Conservation (phyloP, 768 basidiomycete species). For the Dioszegia hungarica region DNA sequence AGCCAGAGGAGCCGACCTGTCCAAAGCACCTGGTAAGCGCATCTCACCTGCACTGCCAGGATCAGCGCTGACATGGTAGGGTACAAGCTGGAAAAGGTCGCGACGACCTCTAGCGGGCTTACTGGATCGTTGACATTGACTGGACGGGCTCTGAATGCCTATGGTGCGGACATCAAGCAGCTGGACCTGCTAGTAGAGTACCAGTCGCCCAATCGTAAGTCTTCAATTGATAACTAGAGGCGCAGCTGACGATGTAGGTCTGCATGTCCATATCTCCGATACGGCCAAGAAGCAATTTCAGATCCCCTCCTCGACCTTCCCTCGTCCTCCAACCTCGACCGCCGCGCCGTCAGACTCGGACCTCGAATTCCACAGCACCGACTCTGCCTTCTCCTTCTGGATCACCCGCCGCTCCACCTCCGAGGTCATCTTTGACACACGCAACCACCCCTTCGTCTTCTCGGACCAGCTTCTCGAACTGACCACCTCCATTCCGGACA, state of each 20-base stretch:
- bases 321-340: constrained; percentile 18
- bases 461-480: constrained; percentile 72
- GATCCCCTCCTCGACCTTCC: constrained; percentile 56
- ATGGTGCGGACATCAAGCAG: constrained; percentile 19
- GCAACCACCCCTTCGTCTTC: constrained; percentile 64
- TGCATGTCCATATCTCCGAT: constrained; percentile 50
- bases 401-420: constrained; percentile 63
- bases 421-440: constrained; percentile 63
- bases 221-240: not conserved
- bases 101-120: constrained; percentile 7
- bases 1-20: too few relatives aligned
- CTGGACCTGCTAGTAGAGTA: constrained; percentile 26
- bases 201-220: constrained; percentile 14
- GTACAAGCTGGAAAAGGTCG: constrained; percentile 10
- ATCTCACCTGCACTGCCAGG: too few relatives aligned
- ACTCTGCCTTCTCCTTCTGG: constrained; percentile 62
- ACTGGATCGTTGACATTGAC: constrained; percentile 5
- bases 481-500: constrained; percentile 59
- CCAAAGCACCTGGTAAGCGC: not conserved
- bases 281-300: constrained; percentile 57
- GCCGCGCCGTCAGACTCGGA: constrained; percentile 53
- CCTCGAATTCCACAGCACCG: constrained; percentile 62
- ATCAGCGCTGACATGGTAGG: constrained; percentile 2
- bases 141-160: constrained; percentile 14
- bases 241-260: constrained; percentile 13